These are phyloP conservation scores for Thoreauomyces humboldtii DNA, from an alignment of 192 early-diverging fungal species.

Conservation along the genomic window DNA sequence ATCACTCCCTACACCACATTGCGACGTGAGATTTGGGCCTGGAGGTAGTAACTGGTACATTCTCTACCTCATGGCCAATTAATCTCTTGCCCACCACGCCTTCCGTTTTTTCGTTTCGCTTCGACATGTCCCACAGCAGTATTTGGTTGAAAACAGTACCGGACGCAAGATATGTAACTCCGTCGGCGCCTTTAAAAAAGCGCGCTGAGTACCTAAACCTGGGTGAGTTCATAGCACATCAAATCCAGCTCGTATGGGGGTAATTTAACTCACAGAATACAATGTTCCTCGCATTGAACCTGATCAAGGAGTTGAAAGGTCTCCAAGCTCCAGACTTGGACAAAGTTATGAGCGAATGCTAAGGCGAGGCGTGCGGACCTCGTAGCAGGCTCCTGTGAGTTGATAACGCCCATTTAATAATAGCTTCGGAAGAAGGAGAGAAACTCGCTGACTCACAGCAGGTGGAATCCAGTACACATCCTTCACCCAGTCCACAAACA, in stretches of 20 bases:
- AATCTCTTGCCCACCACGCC: slow-evolving; percentile 46
- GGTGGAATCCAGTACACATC: slow-evolving; percentile 67
- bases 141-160: slow-evolving; percentile 87
- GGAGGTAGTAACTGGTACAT: not conserved
- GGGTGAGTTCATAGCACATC: not conserved
- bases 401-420: too few relatives aligned
- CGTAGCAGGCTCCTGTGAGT: too few relatives aligned
- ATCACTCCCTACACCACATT: slow-evolving; percentile 59
- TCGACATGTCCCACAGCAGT: slow-evolving; percentile 61
- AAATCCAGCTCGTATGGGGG: not conserved
- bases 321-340: slow-evolving; percentile 53
- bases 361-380: slow-evolving; percentile 45
- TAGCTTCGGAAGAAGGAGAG: too few relatives aligned
- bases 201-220: slow-evolving; percentile 65
- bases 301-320: slow-evolving; percentile 23
- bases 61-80: slow-evolving; percentile 46
- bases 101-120: slow-evolving; percentile 35
- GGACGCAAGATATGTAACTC: slow-evolving; percentile 55
- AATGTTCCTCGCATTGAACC: slow-evolving; percentile 63
- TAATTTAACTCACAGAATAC: slow-evolving; percentile 50
- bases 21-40: too few relatives aligned
- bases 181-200: slow-evolving; percentile 57
- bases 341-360: slow-evolving; percentile 75
- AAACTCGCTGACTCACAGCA: slow-evolving; percentile 29
- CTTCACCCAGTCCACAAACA: slow-evolving; percentile 74